A percentile compares a stretch with the other conserved stretches of the same genome.
phyloP scores from a whole-genome alignment of 495 filamentous ascomycete species.

The Aspergillus heteromorphus region DNA sequence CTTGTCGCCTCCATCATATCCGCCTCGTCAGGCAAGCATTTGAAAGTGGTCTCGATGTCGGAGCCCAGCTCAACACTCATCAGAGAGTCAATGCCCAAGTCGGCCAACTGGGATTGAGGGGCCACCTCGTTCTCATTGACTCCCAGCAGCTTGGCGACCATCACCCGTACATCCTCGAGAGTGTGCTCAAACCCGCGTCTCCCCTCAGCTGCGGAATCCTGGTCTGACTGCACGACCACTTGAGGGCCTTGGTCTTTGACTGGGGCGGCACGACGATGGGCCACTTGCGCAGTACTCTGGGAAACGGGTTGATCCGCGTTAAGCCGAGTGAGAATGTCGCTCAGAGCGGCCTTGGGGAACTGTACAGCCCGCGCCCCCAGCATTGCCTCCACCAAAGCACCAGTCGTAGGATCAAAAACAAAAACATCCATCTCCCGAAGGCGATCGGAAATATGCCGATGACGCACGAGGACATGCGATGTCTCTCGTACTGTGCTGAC shows the following conservation, averaged over 20 bases:
- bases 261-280: neutral
- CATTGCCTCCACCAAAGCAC: constrained; percentile 37
- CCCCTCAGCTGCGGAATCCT: too few relatives aligned
- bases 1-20: constrained; percentile 29
- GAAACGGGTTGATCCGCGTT: neutral
- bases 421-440: constrained; percentile 47
- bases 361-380: constrained; percentile 40
- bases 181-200: too few relatives aligned
- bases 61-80: constrained; percentile 47
- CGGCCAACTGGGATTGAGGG: constrained; percentile 27
- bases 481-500: too few relatives aligned
- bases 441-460: too few relatives aligned
- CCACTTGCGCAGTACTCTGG: neutral
- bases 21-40: constrained; percentile 23
- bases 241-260: neutral
- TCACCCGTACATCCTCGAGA: neutral
- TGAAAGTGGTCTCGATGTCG: constrained; percentile 42
- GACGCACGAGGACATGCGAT: too few relatives aligned
- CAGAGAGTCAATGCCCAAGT: constrained; percentile 51
- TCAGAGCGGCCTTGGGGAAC: constrained; percentile 37
- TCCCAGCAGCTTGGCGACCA: constrained; percentile 24
- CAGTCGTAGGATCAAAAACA: constrained; percentile 37
- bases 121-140: constrained; percentile 37
- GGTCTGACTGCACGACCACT: neutral
- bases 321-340: constrained; percentile 21